Conservation (phyloP, 2,329 filamentous ascomycete species). For the Bipolaris zeicola region DNA sequence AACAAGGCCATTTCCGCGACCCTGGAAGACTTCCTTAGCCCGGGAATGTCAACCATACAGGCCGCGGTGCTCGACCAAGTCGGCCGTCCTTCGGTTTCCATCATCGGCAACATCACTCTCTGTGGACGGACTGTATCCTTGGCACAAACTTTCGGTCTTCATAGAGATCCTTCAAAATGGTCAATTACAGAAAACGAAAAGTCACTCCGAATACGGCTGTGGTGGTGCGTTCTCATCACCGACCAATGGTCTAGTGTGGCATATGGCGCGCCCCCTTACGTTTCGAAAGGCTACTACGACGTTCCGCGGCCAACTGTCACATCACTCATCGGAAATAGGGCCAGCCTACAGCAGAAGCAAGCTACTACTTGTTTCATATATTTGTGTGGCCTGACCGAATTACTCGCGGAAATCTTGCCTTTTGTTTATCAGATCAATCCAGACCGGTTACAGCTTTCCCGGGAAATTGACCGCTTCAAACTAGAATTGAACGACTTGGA, state of each 20-base stretch:
- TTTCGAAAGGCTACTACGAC: slow-evolving; percentile 60
- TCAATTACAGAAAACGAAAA: slow-evolving; percentile 59
- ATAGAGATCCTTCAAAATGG: slow-evolving; percentile 61
- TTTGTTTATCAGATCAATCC: slow-evolving; percentile 47
- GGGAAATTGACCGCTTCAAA: slow-evolving; percentile 41
- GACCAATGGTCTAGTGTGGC: slow-evolving; percentile 64
- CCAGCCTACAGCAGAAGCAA: slow-evolving; percentile 48
- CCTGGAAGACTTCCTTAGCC: slow-evolving; percentile 52
- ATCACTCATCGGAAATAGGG: slow-evolving; percentile 45
- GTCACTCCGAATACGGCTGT: slow-evolving; percentile 57
- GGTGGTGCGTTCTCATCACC: slow-evolving; percentile 64
- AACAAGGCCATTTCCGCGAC: slow-evolving; percentile 51
- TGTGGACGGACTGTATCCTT: slow-evolving; percentile 60
- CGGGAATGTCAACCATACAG: slow-evolving; percentile 49
- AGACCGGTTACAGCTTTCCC: slow-evolving; percentile 34
- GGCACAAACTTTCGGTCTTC: slow-evolving; percentile 61
- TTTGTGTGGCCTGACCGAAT: slow-evolving; percentile 56
- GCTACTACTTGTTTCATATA: slow-evolving; percentile 60
- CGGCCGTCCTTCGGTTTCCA: slow-evolving; percentile 49
- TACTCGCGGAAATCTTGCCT: slow-evolving; percentile 49
- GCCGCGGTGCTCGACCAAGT: slow-evolving; percentile 50
- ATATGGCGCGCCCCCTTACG: slow-evolving; percentile 61
- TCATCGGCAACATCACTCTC: slow-evolving; percentile 58
- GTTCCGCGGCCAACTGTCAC: slow-evolving; percentile 59
- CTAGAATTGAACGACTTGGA: slow-evolving; percentile 44